A percentile compares a stretch with the other conserved stretches of the same genome.
Conservation (phyloP, 257 asterid genomes). For the Capsicum baccatum region DNA sequence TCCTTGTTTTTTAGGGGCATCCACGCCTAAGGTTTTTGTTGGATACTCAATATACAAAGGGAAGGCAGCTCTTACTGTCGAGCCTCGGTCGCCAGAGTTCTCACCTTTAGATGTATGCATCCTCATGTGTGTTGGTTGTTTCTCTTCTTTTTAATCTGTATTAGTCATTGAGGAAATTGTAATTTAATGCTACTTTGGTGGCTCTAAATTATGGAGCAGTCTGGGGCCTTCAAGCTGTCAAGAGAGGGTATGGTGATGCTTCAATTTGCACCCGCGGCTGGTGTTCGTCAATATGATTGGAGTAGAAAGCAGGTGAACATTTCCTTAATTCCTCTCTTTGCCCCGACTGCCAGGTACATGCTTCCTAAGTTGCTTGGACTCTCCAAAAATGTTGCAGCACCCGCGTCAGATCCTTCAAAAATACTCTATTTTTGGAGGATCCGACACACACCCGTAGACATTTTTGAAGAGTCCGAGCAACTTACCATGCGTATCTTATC, state of each 20-base stretch:
- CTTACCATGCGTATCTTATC: background rate
- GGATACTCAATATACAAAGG: slow-evolving; percentile 92
- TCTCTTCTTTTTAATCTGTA: background rate
- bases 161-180: background rate
- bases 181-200: slow-evolving; percentile 28
- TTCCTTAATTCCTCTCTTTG: background rate
- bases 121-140: slow-evolving; percentile 24
- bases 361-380: too few relatives aligned
- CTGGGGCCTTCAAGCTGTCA: slow-evolving; percentile 88
- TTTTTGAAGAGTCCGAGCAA: too few relatives aligned
- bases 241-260: slow-evolving; percentile 84
- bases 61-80: slow-evolving; percentile 88
- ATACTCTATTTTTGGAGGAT: too few relatives aligned
- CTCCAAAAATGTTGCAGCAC: too few relatives aligned
- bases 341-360: background rate
- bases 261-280: slow-evolving; percentile 91
- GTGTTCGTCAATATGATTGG: slow-evolving; percentile 98
- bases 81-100: slow-evolving; percentile 90
- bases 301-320: slow-evolving; percentile 77
- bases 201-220: slow-evolving; percentile 54
- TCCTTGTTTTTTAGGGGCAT: slow-evolving; percentile 50
- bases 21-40: slow-evolving; percentile 71
- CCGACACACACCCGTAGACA: too few relatives aligned
- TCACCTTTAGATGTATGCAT: slow-evolving; percentile 70
- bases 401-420: too few relatives aligned